Conservation (phyloP, 2,329 filamentous ascomycete species). For the Aureobasidium sp. region DNA sequence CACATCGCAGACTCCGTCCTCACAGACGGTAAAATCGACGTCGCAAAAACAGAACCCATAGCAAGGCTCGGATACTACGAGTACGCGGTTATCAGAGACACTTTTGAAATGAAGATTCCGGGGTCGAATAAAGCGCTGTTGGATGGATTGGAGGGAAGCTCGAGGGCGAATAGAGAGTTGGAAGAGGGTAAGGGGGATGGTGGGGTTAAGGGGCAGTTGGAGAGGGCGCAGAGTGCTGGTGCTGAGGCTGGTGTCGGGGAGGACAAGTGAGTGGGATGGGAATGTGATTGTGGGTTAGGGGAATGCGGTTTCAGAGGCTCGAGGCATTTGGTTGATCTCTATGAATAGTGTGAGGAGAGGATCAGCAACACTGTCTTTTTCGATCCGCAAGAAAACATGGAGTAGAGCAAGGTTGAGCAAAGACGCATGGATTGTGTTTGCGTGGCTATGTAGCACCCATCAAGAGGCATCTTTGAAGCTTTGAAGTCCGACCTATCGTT, state of each 20-base stretch:
- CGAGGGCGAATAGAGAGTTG: slow-evolving; percentile 18
- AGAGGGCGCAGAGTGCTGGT: background rate
- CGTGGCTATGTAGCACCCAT: no score
- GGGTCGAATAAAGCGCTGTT: slow-evolving; percentile 26
- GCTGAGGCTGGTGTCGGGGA: background rate
- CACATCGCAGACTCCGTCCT: slow-evolving; percentile 51
- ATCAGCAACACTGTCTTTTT: no score
- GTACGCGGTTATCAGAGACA: slow-evolving; percentile 49
- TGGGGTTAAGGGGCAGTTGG: background rate
- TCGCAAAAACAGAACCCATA: slow-evolving; percentile 52
- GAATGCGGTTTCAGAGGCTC: no score
- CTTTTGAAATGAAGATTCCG: slow-evolving; percentile 51
- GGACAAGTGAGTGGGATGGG: background rate
- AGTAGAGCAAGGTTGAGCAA: no score
- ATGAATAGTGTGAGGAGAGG: no score
- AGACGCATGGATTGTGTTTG: no score
- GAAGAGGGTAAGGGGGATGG: background rate
- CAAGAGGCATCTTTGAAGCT: no score
- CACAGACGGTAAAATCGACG: slow-evolving; percentile 49
- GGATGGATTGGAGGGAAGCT: slow-evolving; percentile 29
- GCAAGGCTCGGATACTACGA: slow-evolving; percentile 55
- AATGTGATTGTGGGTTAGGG: no score
- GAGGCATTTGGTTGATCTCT: no score
- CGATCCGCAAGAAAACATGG: no score
- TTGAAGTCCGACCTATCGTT: no score